Conservation (phyloP, 169 alveolate species). For the Cryptosporidium muris region DNA sequence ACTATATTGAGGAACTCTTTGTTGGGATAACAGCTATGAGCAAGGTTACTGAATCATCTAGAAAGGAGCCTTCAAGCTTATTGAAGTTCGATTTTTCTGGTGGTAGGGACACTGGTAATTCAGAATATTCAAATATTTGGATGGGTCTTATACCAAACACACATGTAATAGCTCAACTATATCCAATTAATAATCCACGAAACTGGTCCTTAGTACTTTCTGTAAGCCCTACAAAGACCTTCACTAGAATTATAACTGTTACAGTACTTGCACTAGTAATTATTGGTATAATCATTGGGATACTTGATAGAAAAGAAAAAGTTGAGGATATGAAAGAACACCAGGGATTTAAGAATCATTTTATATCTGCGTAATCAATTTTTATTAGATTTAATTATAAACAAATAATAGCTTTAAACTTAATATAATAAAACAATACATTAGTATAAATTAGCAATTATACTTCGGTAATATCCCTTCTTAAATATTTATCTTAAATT, state of each 20-base stretch:
- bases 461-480: too few relatives aligned
- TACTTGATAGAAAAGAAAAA: slow-evolving; percentile 48
- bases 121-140: slow-evolving; percentile 42
- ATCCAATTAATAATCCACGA: slow-evolving; percentile 30
- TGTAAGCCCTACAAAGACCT: slow-evolving; percentile 48
- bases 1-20: slow-evolving; percentile 85
- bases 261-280: slow-evolving; percentile 23
- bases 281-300: slow-evolving; percentile 27
- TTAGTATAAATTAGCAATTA: too few relatives aligned
- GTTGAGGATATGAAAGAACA: slow-evolving; percentile 64
- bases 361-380: slow-evolving; percentile 43
- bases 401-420: too few relatives aligned
- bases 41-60: background rate
- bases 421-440: too few relatives aligned
- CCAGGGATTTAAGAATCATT: slow-evolving; percentile 52
- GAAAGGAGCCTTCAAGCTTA: background rate
- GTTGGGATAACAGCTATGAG: slow-evolving; percentile 74
- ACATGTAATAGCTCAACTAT: slow-evolving; percentile 39
- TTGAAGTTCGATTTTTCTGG: background rate
- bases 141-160: slow-evolving; percentile 67
- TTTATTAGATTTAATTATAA: background rate
- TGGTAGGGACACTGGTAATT: background rate
- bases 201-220: slow-evolving; percentile 60
- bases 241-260: slow-evolving; percentile 28
- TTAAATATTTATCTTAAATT: too few relatives aligned